These are phyloP conservation scores for Zychaea mexicana DNA, from an alignment of 371 early-diverging fungal genomes.

Conservation along the genomic window DNA sequence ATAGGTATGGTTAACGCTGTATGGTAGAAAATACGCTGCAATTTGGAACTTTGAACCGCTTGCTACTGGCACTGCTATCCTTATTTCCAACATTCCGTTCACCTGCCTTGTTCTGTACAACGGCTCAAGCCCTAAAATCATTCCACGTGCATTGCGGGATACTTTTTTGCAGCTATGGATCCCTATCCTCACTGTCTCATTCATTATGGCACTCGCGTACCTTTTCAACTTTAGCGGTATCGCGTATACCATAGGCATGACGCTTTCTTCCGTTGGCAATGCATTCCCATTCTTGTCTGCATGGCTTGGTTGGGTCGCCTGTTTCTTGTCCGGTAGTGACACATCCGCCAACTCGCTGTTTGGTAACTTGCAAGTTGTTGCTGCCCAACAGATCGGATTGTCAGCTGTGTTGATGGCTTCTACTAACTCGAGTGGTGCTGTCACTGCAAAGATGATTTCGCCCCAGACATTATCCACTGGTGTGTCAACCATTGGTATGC, in stretches of 20 bases:
- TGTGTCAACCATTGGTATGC: constrained; percentile 47
- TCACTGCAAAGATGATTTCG: constrained; percentile 53
- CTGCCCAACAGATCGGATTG: constrained; percentile 50
- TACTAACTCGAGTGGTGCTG: constrained; percentile 51
- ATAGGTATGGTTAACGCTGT: constrained; percentile 42
- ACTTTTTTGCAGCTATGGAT: constrained; percentile 37
- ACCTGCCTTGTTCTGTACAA: constrained; percentile 33
- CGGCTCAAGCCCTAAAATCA: constrained; percentile 29
- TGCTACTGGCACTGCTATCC: constrained; percentile 54
- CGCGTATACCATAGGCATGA: constrained; percentile 49
- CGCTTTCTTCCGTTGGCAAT: constrained; percentile 43
- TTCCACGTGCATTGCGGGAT: constrained; percentile 27
- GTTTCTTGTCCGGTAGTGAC: constrained; percentile 55
- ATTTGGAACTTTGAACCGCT: constrained; percentile 52
- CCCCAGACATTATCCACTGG: constrained; percentile 55
- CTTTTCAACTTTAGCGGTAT: constrained; percentile 56
- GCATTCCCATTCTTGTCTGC: constrained; percentile 58
- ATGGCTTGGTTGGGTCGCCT: constrained; percentile 55
- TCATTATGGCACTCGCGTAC: constrained; percentile 55
- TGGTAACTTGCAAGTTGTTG: constrained; percentile 56
- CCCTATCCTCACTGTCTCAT: constrained; percentile 46
- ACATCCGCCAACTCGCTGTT: constrained; percentile 48
- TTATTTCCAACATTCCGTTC: constrained; percentile 35
- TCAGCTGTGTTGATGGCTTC: constrained; percentile 49
- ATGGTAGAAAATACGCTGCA: constrained; percentile 40